phyloP scores from a whole-genome alignment of 768 basidiomycete genomes.

The Mycena olivaceomarginata region DNA sequence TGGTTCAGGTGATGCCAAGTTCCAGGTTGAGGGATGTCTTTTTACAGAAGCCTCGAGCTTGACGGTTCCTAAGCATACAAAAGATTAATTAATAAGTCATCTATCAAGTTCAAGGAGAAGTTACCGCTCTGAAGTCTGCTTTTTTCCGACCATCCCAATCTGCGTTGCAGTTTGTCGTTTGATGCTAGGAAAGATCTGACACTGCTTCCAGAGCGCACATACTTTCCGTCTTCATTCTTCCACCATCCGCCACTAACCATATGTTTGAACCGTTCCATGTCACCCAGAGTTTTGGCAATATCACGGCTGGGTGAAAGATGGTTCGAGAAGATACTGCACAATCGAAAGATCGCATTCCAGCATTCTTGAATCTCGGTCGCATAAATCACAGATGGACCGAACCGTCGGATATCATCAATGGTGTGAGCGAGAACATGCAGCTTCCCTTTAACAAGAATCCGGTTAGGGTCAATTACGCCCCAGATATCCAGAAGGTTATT shows the following conservation, averaged over 20 bases:
- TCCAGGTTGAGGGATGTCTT: not conserved
- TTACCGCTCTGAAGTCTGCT: not conserved
- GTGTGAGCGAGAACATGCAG: constrained; percentile 9
- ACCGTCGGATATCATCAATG: not conserved
- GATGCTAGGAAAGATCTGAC: constrained; percentile 22
- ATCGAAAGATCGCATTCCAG: too few relatives aligned
- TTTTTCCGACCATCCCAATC: constrained; percentile 38
- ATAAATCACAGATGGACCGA: constrained; percentile 7
- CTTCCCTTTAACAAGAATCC: constrained; percentile 43
- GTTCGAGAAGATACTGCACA: too few relatives aligned
- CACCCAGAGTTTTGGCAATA: too few relatives aligned
- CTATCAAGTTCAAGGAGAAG: too few relatives aligned
- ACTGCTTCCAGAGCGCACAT: constrained; percentile 10
- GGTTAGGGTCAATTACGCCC: constrained; percentile 48
- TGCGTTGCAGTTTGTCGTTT: constrained; percentile 33
- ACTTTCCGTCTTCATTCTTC: not conserved
- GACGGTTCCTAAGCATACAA: not conserved
- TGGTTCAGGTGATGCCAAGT: too few relatives aligned
- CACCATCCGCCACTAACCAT: constrained; percentile 29
- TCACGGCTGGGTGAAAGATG: too few relatives aligned
- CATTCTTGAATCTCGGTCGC: constrained; percentile 15
- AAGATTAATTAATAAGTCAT: too few relatives aligned
- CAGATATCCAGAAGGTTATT: constrained; percentile 48
- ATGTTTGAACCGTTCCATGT: not conserved
- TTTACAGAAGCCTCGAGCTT: not conserved